These are phyloP conservation scores for Penicillium chermesinum DNA, from an alignment of 495 filamentous ascomycete species.

Conservation along the genomic window DNA sequence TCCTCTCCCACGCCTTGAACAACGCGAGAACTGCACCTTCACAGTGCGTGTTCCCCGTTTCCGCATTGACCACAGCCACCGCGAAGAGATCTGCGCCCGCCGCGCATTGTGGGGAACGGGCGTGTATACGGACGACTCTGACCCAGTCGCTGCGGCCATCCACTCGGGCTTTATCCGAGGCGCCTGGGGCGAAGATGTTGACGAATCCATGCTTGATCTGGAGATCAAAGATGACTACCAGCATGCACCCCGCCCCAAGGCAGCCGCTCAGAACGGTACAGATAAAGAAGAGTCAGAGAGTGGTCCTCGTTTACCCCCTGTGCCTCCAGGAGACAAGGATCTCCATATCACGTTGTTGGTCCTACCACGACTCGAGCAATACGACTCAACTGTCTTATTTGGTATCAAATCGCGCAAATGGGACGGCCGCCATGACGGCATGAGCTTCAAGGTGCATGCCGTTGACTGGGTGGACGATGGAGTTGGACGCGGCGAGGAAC, in stretches of 20 bases:
- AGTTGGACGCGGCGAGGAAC: constrained; percentile 59
- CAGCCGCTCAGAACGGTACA: constrained; percentile 4
- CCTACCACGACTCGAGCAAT: constrained; percentile 70
- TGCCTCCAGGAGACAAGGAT: constrained; percentile 56
- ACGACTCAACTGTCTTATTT: constrained; percentile 65
- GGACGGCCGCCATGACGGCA: constrained; percentile 66
- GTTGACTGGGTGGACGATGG: constrained; percentile 78
- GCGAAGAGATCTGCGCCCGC: constrained; percentile 75
- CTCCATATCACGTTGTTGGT: constrained; percentile 80
- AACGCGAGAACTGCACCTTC: constrained; percentile 83
- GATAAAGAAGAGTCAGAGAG: constrained; percentile 18
- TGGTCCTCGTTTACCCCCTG: constrained; percentile 34
- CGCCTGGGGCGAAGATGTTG: constrained; percentile 74
- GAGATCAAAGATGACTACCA: constrained; percentile 45
- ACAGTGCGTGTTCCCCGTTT: constrained; percentile 79
- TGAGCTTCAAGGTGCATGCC: constrained; percentile 77
- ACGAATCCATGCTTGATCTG: constrained; percentile 62
- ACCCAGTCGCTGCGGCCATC: constrained; percentile 87
- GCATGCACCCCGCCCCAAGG: constrained; percentile 28
- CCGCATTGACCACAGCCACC: constrained; percentile 59
- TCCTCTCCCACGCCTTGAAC: constrained; percentile 72
- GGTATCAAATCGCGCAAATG: constrained; percentile 78
- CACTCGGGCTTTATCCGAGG: constrained; percentile 90
- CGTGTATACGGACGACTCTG: constrained; percentile 93
- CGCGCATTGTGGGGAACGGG: constrained; percentile 87